Conservation (phyloP, 495 filamentous ascomycete species). For the Beverwykella pulmonaria region DNA sequence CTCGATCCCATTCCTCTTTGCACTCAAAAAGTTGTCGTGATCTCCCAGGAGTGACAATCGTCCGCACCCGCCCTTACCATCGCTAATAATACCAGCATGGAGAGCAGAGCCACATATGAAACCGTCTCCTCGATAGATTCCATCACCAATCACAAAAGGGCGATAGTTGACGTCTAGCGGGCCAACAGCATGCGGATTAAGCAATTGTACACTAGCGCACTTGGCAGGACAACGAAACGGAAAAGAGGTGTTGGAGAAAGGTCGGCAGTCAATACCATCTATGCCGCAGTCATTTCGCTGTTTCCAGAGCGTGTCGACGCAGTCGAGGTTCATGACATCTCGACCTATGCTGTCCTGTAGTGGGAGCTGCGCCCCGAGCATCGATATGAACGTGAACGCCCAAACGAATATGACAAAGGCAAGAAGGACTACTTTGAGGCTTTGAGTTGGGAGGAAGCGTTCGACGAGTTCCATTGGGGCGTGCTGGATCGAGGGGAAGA, state of each 20-base stretch:
- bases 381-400: background rate
- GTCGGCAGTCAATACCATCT: constrained; percentile 46
- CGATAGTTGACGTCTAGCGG: constrained; percentile 44
- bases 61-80: constrained; percentile 44
- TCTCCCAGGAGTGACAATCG: constrained; percentile 41
- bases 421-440: constrained; percentile 2
- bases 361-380: constrained; percentile 8
- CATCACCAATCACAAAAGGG: constrained; percentile 44
- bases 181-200: constrained; percentile 46
- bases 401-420: background rate
- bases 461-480: constrained; percentile 3
- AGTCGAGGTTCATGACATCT: constrained; percentile 24
- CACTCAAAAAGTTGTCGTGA: constrained; percentile 33
- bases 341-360: constrained; percentile 9
- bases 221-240: constrained; percentile 48
- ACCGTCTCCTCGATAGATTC: constrained; percentile 45
- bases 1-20: constrained; percentile 37
- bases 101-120: constrained; percentile 49
- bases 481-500: constrained; percentile 11
- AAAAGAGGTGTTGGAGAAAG: constrained; percentile 43
- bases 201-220: constrained; percentile 37
- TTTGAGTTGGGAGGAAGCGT: background rate
- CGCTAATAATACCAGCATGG: constrained; percentile 45
- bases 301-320: constrained; percentile 24
- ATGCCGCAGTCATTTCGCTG: constrained; percentile 42